Evolutionary conservation across 352 stramenopile species (phyloP), one percentile per base, ranked within the genome.

Genomic region (Phytophthora syringae): DNA sequence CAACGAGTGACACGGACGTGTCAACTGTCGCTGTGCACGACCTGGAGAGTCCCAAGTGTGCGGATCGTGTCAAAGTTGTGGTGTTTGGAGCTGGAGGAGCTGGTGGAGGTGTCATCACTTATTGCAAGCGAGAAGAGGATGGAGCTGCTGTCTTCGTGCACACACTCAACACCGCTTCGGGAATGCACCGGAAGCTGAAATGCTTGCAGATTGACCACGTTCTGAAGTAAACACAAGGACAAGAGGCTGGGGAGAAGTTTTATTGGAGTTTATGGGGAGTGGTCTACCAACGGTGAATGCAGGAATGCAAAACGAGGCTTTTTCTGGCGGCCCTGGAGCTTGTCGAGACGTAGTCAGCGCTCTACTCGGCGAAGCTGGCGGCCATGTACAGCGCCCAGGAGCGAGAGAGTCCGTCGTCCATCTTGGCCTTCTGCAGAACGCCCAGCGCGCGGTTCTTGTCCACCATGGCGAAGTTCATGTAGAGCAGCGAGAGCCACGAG

Each of bases 351-450:
- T n/a, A 16, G 36, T 18, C 36, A 10, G 36, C 16, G 37, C 6
- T 43, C 36, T 43, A 84, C 28, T 79, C 60, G 36, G 65, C 60
- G 32, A 79, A 74, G 28, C 71, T 80, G 13, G 74, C 74, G n/a
- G 81, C 79, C 79, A 90, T 88, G 72, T 90, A 93, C 3, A 93
- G 60, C 16, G 84, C 84, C 84, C 84, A 93, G 2, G 84, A 66
- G 21, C 84, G 84, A 25, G 80, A 79, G 18, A 93, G 70, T 1
- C 84, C 84, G 55, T 91, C 82, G 54, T 93, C 85, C 79, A 93
- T 82, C 25, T 76, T 82, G 52, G 67, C 61, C 37, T 67, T 81
- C 42, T 84, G 59, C 20, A 93, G 74, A 47, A 92, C 80, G 4
- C 64, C 34, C 60, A 84, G 72, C 16, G 84, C 79, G n/a, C 60